phyloP scores from a whole-genome alignment of 2,329 filamentous ascomycete species.

The Arthrobotrys pseudoclavata region DNA sequence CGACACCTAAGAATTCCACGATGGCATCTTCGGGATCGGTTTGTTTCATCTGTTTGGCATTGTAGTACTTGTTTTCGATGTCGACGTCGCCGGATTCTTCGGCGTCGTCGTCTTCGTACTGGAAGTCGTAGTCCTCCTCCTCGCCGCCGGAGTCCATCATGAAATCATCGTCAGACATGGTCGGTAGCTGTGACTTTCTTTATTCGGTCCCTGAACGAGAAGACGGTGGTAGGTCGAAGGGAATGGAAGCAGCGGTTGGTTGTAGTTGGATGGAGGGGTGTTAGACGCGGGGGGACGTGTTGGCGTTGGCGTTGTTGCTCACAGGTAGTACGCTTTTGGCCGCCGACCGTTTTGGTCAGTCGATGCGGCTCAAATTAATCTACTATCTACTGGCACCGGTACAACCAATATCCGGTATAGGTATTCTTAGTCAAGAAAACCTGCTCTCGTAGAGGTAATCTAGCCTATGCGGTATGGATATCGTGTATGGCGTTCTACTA shows the following conservation, averaged over 20 bases:
- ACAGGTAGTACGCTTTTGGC: constrained; percentile 10
- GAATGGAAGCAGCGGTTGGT: not conserved
- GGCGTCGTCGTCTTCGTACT: constrained; percentile 94
- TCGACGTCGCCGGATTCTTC: constrained; percentile 89
- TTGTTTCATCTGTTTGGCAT: constrained; percentile 94
- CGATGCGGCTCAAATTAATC: constrained; percentile 18
- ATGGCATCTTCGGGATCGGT: constrained; percentile 90
- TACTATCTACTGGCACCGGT: not conserved
- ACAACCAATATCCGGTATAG: too few species aligned
- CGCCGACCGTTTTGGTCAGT: not conserved
- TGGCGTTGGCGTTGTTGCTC: constrained; percentile 20
- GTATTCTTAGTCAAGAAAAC: too few species aligned
- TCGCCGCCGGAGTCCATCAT: constrained; percentile 93
- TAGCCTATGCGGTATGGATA: too few species aligned
- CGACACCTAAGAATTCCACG: constrained; percentile 90
- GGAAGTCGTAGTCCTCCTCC: constrained; percentile 92
- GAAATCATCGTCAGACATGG: constrained; percentile 89
- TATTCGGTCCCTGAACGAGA: not conserved
- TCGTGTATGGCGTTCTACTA: too few species aligned
- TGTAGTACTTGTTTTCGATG: constrained; percentile 99
- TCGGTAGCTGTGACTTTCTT: constrained; percentile 63
- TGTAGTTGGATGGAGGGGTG: not conserved
- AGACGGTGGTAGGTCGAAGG: not conserved
- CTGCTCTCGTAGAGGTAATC: too few species aligned
- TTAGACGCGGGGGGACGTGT: constrained; percentile 30